phyloP scores from a whole-genome alignment of 768 basidiomycete species.

The Mycena amicta region DNA sequence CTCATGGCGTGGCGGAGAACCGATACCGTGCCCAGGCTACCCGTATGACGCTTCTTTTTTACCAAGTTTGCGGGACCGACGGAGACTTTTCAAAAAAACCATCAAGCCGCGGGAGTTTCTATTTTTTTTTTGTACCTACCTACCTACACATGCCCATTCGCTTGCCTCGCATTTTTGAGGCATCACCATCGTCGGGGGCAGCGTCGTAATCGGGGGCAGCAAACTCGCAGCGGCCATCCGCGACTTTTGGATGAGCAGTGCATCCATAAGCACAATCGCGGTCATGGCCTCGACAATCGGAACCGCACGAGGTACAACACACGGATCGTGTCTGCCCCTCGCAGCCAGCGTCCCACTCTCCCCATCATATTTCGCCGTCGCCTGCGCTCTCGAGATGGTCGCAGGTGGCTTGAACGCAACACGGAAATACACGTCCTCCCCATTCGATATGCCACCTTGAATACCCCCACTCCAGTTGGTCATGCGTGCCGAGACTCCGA shows the following conservation, averaged over 20 bases:
- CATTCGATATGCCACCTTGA: slow-evolving; percentile 97
- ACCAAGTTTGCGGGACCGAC: too few species aligned
- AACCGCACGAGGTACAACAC: slow-evolving; percentile 95
- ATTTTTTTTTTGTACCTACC: too few species aligned
- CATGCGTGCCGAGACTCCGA: slow-evolving; percentile 76
- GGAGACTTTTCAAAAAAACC: too few species aligned
- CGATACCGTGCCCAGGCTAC: too few species aligned
- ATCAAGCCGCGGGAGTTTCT: too few species aligned
- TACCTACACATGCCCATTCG: too few species aligned
- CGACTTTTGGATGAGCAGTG: slow-evolving; percentile 86
- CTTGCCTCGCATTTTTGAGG: too few species aligned
- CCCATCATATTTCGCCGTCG: slow-evolving; percentile 92
- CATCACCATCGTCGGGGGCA: slow-evolving; percentile 91
- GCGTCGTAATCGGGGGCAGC: slow-evolving; percentile 84
- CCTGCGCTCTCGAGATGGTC: slow-evolving; percentile 91
- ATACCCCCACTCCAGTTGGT: slow-evolving; percentile 98
- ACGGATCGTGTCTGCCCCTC: slow-evolving; percentile 93
- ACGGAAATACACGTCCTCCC: slow-evolving; percentile 96
- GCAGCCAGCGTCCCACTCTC: slow-evolving; percentile 86
- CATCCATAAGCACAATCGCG: slow-evolving; percentile 92
- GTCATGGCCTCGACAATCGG: slow-evolving; percentile 99
- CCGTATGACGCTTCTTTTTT: too few species aligned
- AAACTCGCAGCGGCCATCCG: slow-evolving; percentile 72
- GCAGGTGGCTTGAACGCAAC: slow-evolving; percentile 98
- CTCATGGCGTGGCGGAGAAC: too few species aligned